Conservation (phyloP, 805 yeast genomes). For the Blastobotrys mokoenaii region DNA sequence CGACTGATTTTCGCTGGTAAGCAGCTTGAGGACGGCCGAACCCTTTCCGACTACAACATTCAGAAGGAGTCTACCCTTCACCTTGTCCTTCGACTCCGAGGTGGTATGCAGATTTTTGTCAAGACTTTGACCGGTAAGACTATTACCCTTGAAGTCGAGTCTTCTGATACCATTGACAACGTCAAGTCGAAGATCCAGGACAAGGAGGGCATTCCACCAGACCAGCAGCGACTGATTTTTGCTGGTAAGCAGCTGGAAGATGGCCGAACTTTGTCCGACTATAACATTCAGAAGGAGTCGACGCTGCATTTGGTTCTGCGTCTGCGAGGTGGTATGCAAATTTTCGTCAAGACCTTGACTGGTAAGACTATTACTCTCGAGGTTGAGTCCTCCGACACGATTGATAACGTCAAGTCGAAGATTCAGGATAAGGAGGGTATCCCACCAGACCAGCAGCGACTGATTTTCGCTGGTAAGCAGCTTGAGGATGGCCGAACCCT, state of each 20-base stretch:
- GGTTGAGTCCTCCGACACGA: constrained; percentile 90
- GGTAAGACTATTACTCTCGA: constrained; percentile 86
- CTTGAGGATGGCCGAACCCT: constrained; percentile 90
- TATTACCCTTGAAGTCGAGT: constrained; percentile 82
- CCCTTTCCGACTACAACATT: constrained; percentile 88
- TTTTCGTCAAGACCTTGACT: constrained; percentile 77
- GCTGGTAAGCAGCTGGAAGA: constrained; percentile 97
- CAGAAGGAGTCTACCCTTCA: constrained; percentile 87
- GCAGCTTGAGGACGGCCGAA: constrained; percentile 93
- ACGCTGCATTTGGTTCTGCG: constrained; percentile 76
- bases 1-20: constrained; percentile 92
- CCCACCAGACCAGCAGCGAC: constrained; percentile 94
- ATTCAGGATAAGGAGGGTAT: constrained; percentile 95
- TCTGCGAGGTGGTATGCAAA: constrained; percentile 81
- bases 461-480: constrained; percentile 93
- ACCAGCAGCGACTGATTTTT: constrained; percentile 89
- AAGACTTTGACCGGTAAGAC: constrained; percentile 88
- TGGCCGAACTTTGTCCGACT: constrained; percentile 89
- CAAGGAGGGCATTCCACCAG: constrained; percentile 96
- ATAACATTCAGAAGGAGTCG: constrained; percentile 93
- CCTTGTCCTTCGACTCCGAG: constrained; percentile 76
- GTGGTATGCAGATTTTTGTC: constrained; percentile 90
- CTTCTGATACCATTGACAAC: constrained; percentile 91
- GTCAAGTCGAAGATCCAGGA: constrained; percentile 94
- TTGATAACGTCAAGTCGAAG: constrained; percentile 89